phyloP scores from a whole-genome alignment of 345 rosid species.

The Eutrema japonicum region DNA sequence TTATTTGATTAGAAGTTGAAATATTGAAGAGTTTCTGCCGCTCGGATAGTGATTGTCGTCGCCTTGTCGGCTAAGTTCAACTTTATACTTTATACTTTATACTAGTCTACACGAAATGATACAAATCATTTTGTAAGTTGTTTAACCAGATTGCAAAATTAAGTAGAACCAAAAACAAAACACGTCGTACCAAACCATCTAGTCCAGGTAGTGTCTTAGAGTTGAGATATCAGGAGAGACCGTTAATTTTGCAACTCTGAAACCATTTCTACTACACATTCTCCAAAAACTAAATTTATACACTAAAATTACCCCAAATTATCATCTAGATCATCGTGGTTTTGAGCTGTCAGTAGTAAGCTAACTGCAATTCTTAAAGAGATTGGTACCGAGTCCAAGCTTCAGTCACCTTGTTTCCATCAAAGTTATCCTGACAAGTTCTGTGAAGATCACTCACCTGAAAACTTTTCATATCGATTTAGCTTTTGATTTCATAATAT shows the following conservation, averaged over 20 bases:
- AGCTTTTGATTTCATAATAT: neutral
- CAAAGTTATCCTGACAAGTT: neutral
- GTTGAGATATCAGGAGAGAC: neutral
- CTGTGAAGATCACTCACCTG: conserved; percentile 1
- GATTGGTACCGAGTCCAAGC: neutral
- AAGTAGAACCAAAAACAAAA: neutral
- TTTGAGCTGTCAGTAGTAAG: neutral
- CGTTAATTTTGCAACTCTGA: neutral
- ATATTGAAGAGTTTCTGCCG: neutral
- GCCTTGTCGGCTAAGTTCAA: conserved; percentile 32
- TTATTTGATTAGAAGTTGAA: conserved; percentile 26
- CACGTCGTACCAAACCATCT: neutral
- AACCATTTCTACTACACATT: neutral
- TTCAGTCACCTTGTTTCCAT: conserved; percentile 24
- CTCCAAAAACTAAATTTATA: conserved; percentile 10
- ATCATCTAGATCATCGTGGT: conserved; percentile 16
- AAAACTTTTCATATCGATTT: neutral
- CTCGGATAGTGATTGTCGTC: conserved; percentile 16
- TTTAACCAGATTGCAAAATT: neutral
- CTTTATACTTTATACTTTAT: neutral
- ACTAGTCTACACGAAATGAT: conserved; percentile 17
- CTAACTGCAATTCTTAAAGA: neutral
- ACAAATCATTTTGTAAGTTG: neutral
- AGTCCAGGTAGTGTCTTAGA: neutral
- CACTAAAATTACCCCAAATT: conserved; percentile 8